Evolutionary conservation across 1,139 yeast genomes (phyloP).

Genomic region (Saccharomycopsis phalli): DNA sequence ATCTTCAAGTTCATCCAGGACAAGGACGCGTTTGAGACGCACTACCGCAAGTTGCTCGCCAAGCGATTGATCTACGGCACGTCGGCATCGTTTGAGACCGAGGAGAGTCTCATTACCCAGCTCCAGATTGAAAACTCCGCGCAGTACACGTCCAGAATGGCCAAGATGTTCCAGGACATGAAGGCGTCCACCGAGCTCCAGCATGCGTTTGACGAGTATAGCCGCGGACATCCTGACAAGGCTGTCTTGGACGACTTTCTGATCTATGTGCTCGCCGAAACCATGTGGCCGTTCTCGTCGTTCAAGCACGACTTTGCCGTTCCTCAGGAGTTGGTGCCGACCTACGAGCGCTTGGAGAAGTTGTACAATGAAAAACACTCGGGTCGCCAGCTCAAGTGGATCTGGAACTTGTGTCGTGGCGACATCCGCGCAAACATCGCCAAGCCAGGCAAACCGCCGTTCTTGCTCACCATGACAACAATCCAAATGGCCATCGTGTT

Average conservation of each 20-base stretch:
- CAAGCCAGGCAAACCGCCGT: constrained; percentile 77
- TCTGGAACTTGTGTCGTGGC: constrained; percentile 92
- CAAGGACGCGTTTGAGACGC: constrained; percentile 91
- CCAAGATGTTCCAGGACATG: constrained; percentile 95
- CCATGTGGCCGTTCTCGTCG: constrained; percentile 76
- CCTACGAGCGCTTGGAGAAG: constrained; percentile 59
- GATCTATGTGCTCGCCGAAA: constrained; percentile 75
- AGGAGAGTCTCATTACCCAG: constrained; percentile 76
- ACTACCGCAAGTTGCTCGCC: constrained; percentile 83
- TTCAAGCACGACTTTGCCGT: constrained; percentile 43
- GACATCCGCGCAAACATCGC: constrained; percentile 86
- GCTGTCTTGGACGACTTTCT: constrained; percentile 51
- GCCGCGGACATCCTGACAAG: constrained; percentile 30
- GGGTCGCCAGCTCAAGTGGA: constrained; percentile 90
- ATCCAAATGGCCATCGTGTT: constrained; percentile 81
- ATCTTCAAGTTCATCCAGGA: constrained; percentile 85
- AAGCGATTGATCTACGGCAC: constrained; percentile 81
- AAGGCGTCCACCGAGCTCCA: constrained; percentile 77
- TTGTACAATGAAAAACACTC: constrained; percentile 69
- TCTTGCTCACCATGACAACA: constrained; percentile 69
- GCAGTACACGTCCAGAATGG: constrained; percentile 89
- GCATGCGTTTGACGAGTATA: constrained; percentile 47
- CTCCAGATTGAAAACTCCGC: constrained; percentile 85
- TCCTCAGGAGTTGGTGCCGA: constrained; percentile 54
- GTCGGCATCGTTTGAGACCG: constrained; percentile 76